Percentiles rank a stretch among this genome's conserved stretches.
Evolutionary conservation across 495 filamentous ascomycete species (phyloP).

Genomic region (Halenospora varia): DNA sequence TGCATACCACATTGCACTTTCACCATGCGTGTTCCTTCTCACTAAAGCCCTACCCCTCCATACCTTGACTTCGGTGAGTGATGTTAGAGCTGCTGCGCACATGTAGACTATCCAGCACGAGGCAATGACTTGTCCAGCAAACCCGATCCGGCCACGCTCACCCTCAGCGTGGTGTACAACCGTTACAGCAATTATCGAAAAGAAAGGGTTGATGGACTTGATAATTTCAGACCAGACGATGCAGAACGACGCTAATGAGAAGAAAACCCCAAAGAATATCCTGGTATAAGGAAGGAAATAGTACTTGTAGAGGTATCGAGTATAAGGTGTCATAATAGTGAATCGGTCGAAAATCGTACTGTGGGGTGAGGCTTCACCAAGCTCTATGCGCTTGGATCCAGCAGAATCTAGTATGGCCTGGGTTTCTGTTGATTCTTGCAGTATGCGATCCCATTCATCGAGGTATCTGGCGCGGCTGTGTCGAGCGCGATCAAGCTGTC

Average conservation of each 20-base stretch:
- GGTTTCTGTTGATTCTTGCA: slow-evolving; percentile 64
- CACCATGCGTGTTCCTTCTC: slow-evolving; percentile 81
- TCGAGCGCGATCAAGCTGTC: slow-evolving; percentile 71
- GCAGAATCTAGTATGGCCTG: slow-evolving; percentile 84
- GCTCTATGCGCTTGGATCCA: slow-evolving; percentile 74
- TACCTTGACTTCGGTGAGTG: slow-evolving; percentile 83
- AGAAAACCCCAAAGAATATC: slow-evolving; percentile 55
- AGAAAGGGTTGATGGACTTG: slow-evolving; percentile 66
- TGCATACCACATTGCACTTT: slow-evolving; percentile 93
- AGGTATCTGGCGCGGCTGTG: slow-evolving; percentile 79
- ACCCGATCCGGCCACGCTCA: slow-evolving; percentile 65
- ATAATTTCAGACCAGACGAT: slow-evolving; percentile 92
- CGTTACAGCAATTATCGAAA: slow-evolving; percentile 81
- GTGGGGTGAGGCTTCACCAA: slow-evolving; percentile 53
- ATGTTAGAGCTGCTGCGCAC: slow-evolving; percentile 78
- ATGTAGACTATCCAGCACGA: slow-evolving; percentile 92
- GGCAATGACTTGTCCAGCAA: slow-evolving; percentile 79
- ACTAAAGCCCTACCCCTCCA: slow-evolving; percentile 94
- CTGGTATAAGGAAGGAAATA: slow-evolving; percentile 63
- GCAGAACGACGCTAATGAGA: slow-evolving; percentile 70
- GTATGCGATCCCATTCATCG: slow-evolving; percentile 78
- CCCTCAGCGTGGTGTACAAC: slow-evolving; percentile 72
- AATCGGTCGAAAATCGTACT: slow-evolving; percentile 49
- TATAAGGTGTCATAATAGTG: slow-evolving; percentile 75
- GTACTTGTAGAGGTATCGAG: slow-evolving; percentile 73